Conservation (phyloP, 2,329 filamentous ascomycete species). For the Cercospora berteroae region DNA sequence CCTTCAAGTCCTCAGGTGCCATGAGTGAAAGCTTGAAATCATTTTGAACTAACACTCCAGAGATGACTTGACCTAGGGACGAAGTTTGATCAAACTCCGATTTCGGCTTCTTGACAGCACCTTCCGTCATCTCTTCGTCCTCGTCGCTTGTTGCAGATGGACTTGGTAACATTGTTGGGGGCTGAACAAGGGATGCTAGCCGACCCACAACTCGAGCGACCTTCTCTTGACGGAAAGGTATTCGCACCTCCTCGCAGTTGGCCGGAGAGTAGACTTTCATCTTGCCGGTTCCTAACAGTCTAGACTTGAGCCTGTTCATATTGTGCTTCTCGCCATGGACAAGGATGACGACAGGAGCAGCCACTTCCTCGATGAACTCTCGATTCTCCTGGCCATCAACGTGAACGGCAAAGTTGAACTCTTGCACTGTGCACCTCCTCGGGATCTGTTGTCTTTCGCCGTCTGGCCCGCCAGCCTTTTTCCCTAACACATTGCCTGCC, state of each 20-base stretch:
- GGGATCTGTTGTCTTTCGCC: conserved; percentile 87
- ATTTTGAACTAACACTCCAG: conserved; percentile 91
- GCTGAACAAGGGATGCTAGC: conserved; percentile 71
- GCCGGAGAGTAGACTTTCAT: conserved; percentile 89
- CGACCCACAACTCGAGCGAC: conserved; percentile 94
- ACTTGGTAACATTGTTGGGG: conserved; percentile 50
- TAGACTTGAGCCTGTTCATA: conserved; percentile 95
- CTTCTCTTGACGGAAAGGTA: conserved; percentile 94
- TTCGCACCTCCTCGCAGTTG: conserved; percentile 91
- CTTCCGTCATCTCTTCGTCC: conserved; percentile 39
- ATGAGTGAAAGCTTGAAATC: conserved; percentile 97
- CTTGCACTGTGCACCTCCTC: conserved; percentile 85
- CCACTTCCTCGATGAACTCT: conserved; percentile 94
- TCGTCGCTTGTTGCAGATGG: conserved; percentile 44
- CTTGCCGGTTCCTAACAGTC: conserved; percentile 86
- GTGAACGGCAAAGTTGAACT: conserved; percentile 93
- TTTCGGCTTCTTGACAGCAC: conserved; percentile 30
- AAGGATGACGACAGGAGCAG: conserved; percentile 88
- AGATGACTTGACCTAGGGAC: conserved; percentile 61
- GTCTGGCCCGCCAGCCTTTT: conserved; percentile 50
- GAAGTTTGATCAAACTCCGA: conserved; percentile 46
- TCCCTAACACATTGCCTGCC: conserved; percentile 30
- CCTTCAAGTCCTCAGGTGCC: conserved; percentile 91
- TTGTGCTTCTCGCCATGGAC: conserved; percentile 97
- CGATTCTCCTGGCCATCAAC: conserved; percentile 95